Conservation (phyloP, 2,329 filamentous ascomycete genomes). For the Allantophomopsis lycopodina region DNA sequence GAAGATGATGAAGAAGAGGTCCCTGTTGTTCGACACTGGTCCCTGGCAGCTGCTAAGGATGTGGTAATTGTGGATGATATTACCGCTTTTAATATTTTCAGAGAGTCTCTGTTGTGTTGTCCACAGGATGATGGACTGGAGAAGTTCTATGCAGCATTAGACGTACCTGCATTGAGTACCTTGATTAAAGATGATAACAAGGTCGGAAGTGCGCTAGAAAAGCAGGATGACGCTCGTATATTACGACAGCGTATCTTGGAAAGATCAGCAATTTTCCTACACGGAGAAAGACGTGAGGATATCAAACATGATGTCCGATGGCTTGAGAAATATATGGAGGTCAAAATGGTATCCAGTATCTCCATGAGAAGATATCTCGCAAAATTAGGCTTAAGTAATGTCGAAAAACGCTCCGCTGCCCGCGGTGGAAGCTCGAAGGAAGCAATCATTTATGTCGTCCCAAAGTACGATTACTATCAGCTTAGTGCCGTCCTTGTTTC, state of each 20-base stretch:
- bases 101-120: conserved; percentile 68
- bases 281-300: conserved; percentile 57
- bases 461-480: conserved; percentile 74
- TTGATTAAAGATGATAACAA: conserved; percentile 67
- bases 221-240: conserved; percentile 54
- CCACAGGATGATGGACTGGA: conserved; percentile 85
- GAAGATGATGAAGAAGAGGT: conserved; percentile 28
- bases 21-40: conserved; percentile 36
- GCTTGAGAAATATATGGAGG: conserved; percentile 73
- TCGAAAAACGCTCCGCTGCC: conserved; percentile 66
- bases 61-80: conserved; percentile 81
- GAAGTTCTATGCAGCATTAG: conserved; percentile 70
- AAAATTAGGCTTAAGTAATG: conserved; percentile 54
- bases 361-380: conserved; percentile 64
- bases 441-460: conserved; percentile 3
- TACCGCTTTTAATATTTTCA: conserved; percentile 79
- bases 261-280: conserved; percentile 76
- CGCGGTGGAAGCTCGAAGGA: conserved; percentile 20
- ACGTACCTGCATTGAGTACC: conserved; percentile 60
- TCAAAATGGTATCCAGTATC: conserved; percentile 68
- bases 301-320: conserved; percentile 81
- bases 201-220: conserved; percentile 42
- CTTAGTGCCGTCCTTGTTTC: conserved; percentile 79
- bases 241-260: conserved; percentile 76
- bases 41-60: conserved; percentile 55